Conservation (phyloP, 1,139 yeast species). For the Lodderomyces oxycetoniae region DNA sequence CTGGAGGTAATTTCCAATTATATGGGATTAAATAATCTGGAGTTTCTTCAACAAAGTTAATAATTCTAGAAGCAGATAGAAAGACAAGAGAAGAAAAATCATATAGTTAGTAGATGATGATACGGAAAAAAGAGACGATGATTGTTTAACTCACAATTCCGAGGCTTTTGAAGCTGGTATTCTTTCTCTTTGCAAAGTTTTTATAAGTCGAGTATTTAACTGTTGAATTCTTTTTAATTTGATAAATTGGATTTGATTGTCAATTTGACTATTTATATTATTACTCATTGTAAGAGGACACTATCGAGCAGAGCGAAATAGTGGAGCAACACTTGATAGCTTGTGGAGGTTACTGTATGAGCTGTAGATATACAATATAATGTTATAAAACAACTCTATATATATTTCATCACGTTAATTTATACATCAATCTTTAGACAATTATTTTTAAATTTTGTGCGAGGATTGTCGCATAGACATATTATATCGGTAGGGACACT, state of each 20-base stretch:
- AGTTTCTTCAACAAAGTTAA: slow-evolving; percentile 42
- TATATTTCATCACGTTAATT: too few relatives aligned
- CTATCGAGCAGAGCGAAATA: too few relatives aligned
- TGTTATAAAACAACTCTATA: too few relatives aligned
- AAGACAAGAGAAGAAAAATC: slow-evolving; percentile 8
- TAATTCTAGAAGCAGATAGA: slow-evolving; percentile 22
- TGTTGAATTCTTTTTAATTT: slow-evolving; percentile 63
- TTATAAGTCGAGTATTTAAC: slow-evolving; percentile 51
- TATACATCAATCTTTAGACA: too few relatives aligned
- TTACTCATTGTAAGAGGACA: too few relatives aligned
- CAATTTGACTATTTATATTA: slow-evolving; percentile 18
- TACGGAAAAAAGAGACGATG: neutral
- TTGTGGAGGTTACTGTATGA: too few relatives aligned
- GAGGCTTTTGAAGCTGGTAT: slow-evolving; percentile 69
- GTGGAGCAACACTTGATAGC: too few relatives aligned
- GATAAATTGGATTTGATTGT: slow-evolving; percentile 34
- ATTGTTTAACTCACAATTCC: slow-evolving; percentile 25
- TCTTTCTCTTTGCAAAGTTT: slow-evolving; percentile 53
- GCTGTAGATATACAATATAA: too few relatives aligned
- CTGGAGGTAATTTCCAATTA: slow-evolving; percentile 46
- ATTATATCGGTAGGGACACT: too few relatives aligned
- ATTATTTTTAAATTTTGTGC: too few relatives aligned
- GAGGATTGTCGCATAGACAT: too few relatives aligned
- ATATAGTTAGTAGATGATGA: neutral
- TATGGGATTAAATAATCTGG: slow-evolving; percentile 53